Evolutionary conservation across 2,329 filamentous ascomycete species (phyloP), one percentile per base, ranked within the genome.

Genomic region (Grosmannia serpens): DNA sequence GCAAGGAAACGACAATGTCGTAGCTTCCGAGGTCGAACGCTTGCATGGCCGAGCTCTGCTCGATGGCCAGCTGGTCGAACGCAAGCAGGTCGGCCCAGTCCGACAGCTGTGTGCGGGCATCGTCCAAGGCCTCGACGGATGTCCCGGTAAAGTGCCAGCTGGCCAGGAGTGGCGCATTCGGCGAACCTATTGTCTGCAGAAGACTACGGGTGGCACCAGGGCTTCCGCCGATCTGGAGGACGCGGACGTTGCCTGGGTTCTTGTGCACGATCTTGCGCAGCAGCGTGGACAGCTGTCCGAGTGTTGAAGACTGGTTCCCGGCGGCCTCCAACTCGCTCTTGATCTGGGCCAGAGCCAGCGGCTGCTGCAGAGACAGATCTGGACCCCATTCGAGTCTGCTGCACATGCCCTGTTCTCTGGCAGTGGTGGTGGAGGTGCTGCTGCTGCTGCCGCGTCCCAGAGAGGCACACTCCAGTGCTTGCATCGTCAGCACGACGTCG

Each of bases 121-220:
- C 59, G 15, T 71, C 68, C 50, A 76, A 73, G 64, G 71, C 71
- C 10, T 65, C 68, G 10, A 66, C 58, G 2, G 69, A 70, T 13
- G 24, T 4, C 26, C 13, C 47, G 4, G 47, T 22, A 8, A 50
- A 9, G 26, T 50, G 47, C 47, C 47, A 50, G 47, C 73, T 69
- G 57, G 77, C 74, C 0, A 75, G 76, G 62, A 67, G 77, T 1
- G 70, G 35, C 35, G n/a, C 20, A 11, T 71, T 60, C 75, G 77
- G 46, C 22, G 31, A 24, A 20, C 27, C 33, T 2, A 38, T 4
- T 10, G 33, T n/a, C 6, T 15, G 29, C 41, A 49, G 46, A 20
- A 49, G 46, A 26, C 46, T 20, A 8, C 46, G 46, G 46, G 33
- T 33, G 8, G 5, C 17, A 29, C 8, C 44, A 17, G 22, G 15